phyloP scores from a whole-genome alignment of 495 filamentous ascomycete genomes.

The Entonaema liquescens region DNA sequence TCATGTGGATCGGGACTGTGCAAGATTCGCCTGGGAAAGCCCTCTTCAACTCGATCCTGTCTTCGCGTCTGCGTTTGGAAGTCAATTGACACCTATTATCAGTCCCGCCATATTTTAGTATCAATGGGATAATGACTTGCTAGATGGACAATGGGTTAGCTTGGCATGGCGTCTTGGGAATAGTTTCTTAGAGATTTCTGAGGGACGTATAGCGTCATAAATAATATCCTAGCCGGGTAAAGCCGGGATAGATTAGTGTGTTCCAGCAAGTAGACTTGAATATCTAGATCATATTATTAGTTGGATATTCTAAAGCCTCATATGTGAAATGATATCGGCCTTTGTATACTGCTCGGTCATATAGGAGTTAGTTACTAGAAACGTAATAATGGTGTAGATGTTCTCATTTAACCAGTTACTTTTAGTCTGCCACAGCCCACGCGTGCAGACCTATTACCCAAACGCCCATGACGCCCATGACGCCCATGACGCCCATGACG shows the following conservation, averaged over 20 bases:
- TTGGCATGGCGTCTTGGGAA: not conserved
- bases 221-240: too few relatives aligned
- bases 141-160: too few relatives aligned
- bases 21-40: constrained; percentile 47
- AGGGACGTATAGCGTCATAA: not conserved
- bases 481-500: not conserved
- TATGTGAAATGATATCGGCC: not conserved
- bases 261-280: not conserved
- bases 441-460: not conserved
- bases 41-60: constrained; percentile 18
- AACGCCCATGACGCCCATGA: not conserved
- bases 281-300: not conserved
- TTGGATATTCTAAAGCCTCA: not conserved
- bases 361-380: too few relatives aligned
- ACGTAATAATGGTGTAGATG: not conserved
- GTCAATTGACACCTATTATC: not conserved
- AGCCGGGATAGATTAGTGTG: too few relatives aligned
- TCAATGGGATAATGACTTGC: not conserved
- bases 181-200: not conserved
- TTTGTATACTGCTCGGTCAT: not conserved
- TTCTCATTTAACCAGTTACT: not conserved
- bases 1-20: constrained; percentile 50
- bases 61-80: not conserved
- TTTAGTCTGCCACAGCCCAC: not conserved
- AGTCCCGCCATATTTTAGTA: not conserved